Conservation (phyloP, 768 basidiomycete genomes). For the Tulasnella sp. region DNA sequence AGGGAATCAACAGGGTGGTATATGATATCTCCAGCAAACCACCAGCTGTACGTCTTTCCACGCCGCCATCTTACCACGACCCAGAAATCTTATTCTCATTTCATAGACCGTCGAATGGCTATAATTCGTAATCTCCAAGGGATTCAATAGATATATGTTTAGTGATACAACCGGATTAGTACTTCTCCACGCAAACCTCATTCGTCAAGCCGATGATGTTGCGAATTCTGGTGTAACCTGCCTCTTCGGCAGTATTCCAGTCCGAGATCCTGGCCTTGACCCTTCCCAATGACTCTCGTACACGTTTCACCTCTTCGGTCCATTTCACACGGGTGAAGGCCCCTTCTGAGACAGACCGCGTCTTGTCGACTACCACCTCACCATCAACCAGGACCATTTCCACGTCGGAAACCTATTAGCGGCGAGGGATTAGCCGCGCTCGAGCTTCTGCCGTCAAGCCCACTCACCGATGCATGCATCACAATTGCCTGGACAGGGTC, state of each 20-base stretch:
- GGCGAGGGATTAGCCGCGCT: background rate
- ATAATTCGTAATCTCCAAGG: slow-evolving; percentile 17
- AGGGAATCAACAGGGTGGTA: slow-evolving; percentile 92
- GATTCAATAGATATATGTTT: slow-evolving; percentile 1
- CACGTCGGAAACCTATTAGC: slow-evolving; percentile 10
- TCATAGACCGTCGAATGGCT: slow-evolving; percentile 40
- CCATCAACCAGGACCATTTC: slow-evolving; percentile 25
- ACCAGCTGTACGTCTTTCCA: slow-evolving; percentile 62
- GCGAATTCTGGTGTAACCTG: slow-evolving; percentile 4
- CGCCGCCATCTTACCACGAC: slow-evolving; percentile 23
- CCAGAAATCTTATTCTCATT: slow-evolving; percentile 6
- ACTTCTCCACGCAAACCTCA: slow-evolving; percentile 9
- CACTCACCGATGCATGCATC: slow-evolving; percentile 26
- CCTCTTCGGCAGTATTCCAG: slow-evolving; percentile 10
- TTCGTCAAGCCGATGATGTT: slow-evolving; percentile 7
- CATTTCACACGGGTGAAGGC: slow-evolving; percentile 27
- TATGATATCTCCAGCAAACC: slow-evolving; percentile 98
- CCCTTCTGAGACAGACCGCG: background rate
- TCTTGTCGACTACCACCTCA: slow-evolving; percentile 24
- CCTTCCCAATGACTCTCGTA: slow-evolving; percentile 5
- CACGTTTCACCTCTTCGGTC: slow-evolving; percentile 10
- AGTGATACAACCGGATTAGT: background rate
- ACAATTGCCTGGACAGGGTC: slow-evolving; percentile 27
- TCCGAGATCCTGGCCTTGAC: slow-evolving; percentile 4
- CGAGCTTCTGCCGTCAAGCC: background rate